A percentile compares a stretch with the other conserved stretches of the same genome.
Evolutionary conservation across 2,329 filamentous ascomycete genomes (phyloP).

Genomic region (Hymenoscyphus scutula): DNA sequence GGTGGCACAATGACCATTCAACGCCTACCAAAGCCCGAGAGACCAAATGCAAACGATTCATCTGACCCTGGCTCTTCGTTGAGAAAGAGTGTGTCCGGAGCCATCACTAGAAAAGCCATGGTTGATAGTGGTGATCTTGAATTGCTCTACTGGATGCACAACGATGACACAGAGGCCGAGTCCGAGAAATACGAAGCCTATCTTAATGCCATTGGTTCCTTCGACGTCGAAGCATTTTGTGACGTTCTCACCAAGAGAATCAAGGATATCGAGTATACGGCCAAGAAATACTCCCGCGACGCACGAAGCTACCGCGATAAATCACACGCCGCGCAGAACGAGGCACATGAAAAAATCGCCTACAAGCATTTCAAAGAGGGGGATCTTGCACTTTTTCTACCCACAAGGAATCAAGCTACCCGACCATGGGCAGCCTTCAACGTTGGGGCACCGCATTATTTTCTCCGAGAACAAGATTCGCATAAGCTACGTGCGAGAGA

Average conservation of each 20-base stretch:
- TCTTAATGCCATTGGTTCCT: slow-evolving; percentile 68
- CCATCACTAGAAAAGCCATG: slow-evolving; percentile 51
- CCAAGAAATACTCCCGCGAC: slow-evolving; percentile 90
- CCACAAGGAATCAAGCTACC: slow-evolving; percentile 89
- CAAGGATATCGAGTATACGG: slow-evolving; percentile 89
- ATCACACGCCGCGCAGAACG: slow-evolving; percentile 74
- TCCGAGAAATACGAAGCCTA: slow-evolving; percentile 72
- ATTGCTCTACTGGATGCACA: slow-evolving; percentile 79
- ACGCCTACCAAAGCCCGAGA: slow-evolving; percentile 62
- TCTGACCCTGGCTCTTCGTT: slow-evolving; percentile 54
- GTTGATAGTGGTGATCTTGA: slow-evolving; percentile 66
- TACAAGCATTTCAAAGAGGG: slow-evolving; percentile 96
- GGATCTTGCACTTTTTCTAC: slow-evolving; percentile 89
- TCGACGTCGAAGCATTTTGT: slow-evolving; percentile 80
- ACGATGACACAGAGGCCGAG: slow-evolving; percentile 63
- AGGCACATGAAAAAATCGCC: slow-evolving; percentile 93
- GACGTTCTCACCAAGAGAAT: slow-evolving; percentile 86
- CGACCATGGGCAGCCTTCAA: slow-evolving; percentile 99
- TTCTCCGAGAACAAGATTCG: slow-evolving; percentile 86
- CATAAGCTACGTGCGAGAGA: slow-evolving; percentile 83
- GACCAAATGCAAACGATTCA: slow-evolving; percentile 58
- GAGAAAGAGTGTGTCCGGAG: slow-evolving; percentile 50
- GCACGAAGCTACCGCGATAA: slow-evolving; percentile 84
- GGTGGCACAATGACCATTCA: slow-evolving; percentile 72
- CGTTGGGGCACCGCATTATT: slow-evolving; percentile 94